Base-by-base conservation (phyloP, 192 early-diverging fungal genomes). In the Thamnidium elegans region DNA sequence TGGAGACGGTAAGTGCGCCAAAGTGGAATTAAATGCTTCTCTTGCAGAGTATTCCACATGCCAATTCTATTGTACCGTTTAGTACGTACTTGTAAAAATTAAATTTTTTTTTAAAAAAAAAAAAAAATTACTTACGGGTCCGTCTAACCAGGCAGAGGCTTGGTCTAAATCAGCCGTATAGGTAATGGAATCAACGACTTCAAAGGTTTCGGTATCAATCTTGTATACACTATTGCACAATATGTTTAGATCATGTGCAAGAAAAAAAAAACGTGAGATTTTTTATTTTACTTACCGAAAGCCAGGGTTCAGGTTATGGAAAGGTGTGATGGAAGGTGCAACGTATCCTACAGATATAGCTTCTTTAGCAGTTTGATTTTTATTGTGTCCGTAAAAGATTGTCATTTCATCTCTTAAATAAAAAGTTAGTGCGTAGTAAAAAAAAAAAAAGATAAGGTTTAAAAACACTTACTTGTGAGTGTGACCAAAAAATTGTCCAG, bases 401-500 rank as follows among this genome's bases (percentile, higher is more conserved):
- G 79, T 73, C 31, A 84, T 73, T 58, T 81, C 80, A 42, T 84
- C 82, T 21, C 69, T 26, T 74, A 43, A 58, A 42, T 3, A 30
- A 19, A 58, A 45, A 34, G 39, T 47, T 9, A 58, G 19, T 20
- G 30, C 31, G 32, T 32, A 54, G 15, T n/a, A 43, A 44, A 51
- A 15, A 21, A 26, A 39, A 20, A 1, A 46, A 47, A 46, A 19
- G 11, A 43, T 19, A 15, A 19, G 47, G 4, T 44, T 5, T 39
- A 26, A 30, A 32, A 15, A 36, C 10, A 48, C 62, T 46, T 60
- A 74, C 73, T 62, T 67, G 63, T 84, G 82, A 9, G 76, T 77
- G 55, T 84, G 82, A 15, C 82, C 82, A 73, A 78, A 84, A 74
- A 84, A 84, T 42, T 82, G 80, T 46, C 71, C 78, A 31, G 76